Evolutionary conservation across 371 early-diverging fungal genomes (phyloP), one percentile per base, ranked within the genome.

Genomic region (Mortierella sp.): DNA sequence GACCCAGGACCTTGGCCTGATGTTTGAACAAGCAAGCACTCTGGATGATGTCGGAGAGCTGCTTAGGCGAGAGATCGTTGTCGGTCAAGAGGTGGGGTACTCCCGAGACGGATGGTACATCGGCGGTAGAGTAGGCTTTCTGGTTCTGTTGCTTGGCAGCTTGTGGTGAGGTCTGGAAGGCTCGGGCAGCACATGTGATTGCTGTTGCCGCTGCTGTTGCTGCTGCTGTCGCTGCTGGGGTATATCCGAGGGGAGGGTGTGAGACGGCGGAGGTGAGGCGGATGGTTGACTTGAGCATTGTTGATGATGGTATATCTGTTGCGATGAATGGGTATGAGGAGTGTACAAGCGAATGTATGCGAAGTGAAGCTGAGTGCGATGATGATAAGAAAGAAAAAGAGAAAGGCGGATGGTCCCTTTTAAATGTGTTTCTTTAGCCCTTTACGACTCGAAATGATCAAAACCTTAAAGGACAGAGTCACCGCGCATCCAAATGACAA

Each of bases 1-100:
- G 88, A 7, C 89, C 91, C 26, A 90, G 83, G 21, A 79, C 74
- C 73, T 92, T 92, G 55, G 92, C 87, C 73, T 90, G 81, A 70
- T 88, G 87, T 77, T 95, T 94, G 78, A 82, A 86, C 38, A 74
- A 44, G 75, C 86, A 86, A 13, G 86, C 86, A 21, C 68, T 74
- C n/a, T 77, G 86, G 58, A 86, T 82, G 70, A 82, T 68, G 52
- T 77, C 73, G 21, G 72, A 48, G 55, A 86, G 78, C 47, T 86
- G 86, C 38, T 86, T 70, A 48, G 86, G 71, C 6, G 82, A 80
- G 54, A 86, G 86, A 78, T 86, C 86, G 44, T 86, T 82, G 63
- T 86, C 86, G 5, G 86, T 86, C 71, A 86, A 47, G 52, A 86
- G 77, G 50, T 86, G 86, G 9, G 82, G 82, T 28, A 86, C 86